phyloP scores from a whole-genome alignment of 306 rosid species.

The Aeschynomene evenia region DNA sequence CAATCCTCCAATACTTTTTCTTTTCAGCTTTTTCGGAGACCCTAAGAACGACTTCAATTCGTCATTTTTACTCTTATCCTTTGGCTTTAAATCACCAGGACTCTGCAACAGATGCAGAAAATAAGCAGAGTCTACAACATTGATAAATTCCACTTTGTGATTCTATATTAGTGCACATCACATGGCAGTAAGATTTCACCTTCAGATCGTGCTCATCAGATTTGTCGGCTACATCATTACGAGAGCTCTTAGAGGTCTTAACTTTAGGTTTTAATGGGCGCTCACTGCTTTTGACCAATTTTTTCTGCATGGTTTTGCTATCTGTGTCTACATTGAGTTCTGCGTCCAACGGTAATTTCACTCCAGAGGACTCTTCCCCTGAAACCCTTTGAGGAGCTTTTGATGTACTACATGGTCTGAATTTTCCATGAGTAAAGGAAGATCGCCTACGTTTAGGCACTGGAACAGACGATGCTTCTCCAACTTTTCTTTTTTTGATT shows the following conservation, averaged over 20 bases:
- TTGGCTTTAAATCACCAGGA: conserved; percentile 40
- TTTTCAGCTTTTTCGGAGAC: conserved; percentile 61
- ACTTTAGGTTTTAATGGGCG: conserved; percentile 48
- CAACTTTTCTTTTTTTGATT: conserved; percentile 58
- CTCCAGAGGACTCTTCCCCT: conserved; percentile 38
- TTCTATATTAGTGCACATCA: conserved; percentile 17
- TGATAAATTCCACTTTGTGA: conserved; percentile 15
- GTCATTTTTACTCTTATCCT: conserved; percentile 43
- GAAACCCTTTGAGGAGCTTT: conserved; percentile 49
- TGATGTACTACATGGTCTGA: conserved; percentile 46
- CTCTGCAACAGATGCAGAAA: conserved; percentile 53
- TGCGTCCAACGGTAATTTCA: conserved; percentile 32
- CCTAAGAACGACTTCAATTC: conserved; percentile 51
- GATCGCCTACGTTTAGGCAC: conserved; percentile 73
- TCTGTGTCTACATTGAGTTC: conserved; percentile 38
- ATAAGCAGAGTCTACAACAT: conserved; percentile 25
- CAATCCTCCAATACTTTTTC: conserved; percentile 65
- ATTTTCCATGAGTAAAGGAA: conserved; percentile 44
- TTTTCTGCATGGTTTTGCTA: conserved; percentile 43
- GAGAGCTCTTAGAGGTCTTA: conserved; percentile 45
- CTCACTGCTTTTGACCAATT: conserved; percentile 42
- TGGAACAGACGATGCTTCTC: conserved; percentile 50
- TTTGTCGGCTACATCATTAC: conserved; percentile 44
- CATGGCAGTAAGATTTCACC: conserved; percentile 43
- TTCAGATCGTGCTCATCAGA: conserved; percentile 48